A percentile compares a stretch with the other conserved stretches of the same genome.
phyloP scores from a whole-genome alignment of 768 basidiomycete genomes.

The Termitomyces sp. region DNA sequence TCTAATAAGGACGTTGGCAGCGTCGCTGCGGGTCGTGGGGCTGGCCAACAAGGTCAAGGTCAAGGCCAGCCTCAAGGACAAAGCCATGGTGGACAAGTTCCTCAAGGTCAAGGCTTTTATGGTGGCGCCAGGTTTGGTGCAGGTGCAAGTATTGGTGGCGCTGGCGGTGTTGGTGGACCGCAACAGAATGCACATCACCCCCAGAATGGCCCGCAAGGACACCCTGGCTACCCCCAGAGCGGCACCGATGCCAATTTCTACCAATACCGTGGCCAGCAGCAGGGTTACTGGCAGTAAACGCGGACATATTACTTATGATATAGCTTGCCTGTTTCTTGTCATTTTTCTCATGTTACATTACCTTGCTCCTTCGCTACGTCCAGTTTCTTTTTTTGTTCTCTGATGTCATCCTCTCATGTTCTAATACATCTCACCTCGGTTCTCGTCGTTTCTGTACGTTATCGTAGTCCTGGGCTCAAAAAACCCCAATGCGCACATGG shows the following conservation, averaged over 20 bases:
- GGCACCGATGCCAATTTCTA: conserved; percentile 67
- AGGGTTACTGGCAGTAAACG: conserved; percentile 57
- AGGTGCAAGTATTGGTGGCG: conserved; percentile 31
- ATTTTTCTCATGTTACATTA: conserved; percentile 8
- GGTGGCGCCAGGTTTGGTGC: conserved; percentile 42
- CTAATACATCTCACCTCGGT: conserved; percentile 18
- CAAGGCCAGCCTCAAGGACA: conserved; percentile 54
- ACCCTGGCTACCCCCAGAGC: conserved; percentile 62
- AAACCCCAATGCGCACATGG: conserved; percentile 10
- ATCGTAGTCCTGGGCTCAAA: conserved; percentile 13
- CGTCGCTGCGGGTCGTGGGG: conserved; percentile 41
- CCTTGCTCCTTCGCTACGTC: conserved; percentile 6
- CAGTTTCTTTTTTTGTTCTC: conserved; percentile 9
- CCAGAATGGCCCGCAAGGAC: conserved; percentile 48
- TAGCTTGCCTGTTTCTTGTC: conserved; percentile 10
- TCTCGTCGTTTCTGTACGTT: conserved; percentile 18
- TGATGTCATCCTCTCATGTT: conserved; percentile 14
- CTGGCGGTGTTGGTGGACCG: conserved; percentile 35
- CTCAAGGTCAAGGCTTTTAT: conserved; percentile 50
- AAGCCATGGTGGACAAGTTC: conserved; percentile 43
- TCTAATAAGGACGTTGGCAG: conserved; percentile 64
- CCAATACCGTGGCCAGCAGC: conserved; percentile 67
- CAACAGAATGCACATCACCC: conserved; percentile 41
- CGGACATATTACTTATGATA: conserved; percentile 1
- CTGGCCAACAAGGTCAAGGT: conserved; percentile 36